Conservation (phyloP, 1,139 yeast genomes). For the Cylindricascospora bacillispora region DNA sequence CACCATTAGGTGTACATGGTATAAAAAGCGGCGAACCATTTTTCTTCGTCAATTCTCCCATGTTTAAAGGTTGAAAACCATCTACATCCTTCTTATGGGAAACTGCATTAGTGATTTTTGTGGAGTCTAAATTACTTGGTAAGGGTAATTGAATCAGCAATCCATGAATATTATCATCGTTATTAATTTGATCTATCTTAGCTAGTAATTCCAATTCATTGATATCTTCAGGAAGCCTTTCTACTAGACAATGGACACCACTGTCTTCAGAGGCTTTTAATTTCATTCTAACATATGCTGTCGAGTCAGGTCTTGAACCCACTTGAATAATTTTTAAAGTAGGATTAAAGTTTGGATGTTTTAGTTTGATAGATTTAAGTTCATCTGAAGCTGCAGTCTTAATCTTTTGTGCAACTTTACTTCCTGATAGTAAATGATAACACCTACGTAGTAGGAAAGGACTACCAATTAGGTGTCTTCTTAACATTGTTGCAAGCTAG, state of each 20-base stretch:
- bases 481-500: not conserved
- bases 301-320: constrained; percentile 64
- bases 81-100: constrained; percentile 63
- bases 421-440: constrained; percentile 30
- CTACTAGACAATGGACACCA: constrained; percentile 45
- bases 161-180: constrained; percentile 56
- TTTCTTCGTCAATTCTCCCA: constrained; percentile 63
- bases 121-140: constrained; percentile 59
- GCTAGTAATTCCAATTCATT: constrained; percentile 43
- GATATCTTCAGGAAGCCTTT: constrained; percentile 45
- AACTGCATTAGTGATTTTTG: constrained; percentile 55
- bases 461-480: too few relatives aligned
- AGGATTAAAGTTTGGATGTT: constrained; percentile 46
- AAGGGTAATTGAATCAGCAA: constrained; percentile 61
- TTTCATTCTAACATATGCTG: constrained; percentile 65
- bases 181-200: constrained; percentile 44
- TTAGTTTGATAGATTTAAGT: constrained; percentile 35
- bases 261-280: constrained; percentile 60
- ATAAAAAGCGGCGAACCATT: constrained; percentile 59
- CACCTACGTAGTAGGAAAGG: constrained; percentile 3
- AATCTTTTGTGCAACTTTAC: constrained; percentile 26
- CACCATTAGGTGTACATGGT: constrained; percentile 76
- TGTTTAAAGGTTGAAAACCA: constrained; percentile 64
- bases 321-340: constrained; percentile 60
- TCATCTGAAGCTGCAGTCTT: constrained; percentile 32